Base-by-base conservation (phyloP, 495 filamentous ascomycete genomes). In the Aspergillus kassunensis region DNA sequence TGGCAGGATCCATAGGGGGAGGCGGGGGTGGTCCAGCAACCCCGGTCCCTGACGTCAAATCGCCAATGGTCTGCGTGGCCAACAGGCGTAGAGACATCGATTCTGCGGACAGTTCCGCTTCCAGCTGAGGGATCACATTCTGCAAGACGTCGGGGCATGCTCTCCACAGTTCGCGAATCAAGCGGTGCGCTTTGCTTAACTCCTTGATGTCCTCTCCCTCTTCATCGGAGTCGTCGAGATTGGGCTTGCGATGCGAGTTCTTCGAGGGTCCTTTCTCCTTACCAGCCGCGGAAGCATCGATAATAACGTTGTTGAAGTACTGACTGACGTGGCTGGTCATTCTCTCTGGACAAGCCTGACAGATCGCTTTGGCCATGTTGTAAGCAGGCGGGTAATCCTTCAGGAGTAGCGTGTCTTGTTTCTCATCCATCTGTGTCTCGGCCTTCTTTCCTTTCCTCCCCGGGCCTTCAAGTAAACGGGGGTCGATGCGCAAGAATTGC, bases 251-350 rank as follows among this genome's bases (percentile, higher is more conserved):
- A 44, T 71, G 61, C 24, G 61, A 62, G 24, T 60, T 72, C 72
- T 76, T 86, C 69, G 44, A 57, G 31, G 61, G 56, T 4, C 67
- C 65, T 16, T 77, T 72, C 12, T 65, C 44, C 27, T 51, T 58
- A 6, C 63, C 66, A 1, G 65, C 60, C 2, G 82, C 78, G 0
- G 92, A 90, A 11, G 88, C 85, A 58, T 96, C 89, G 39, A 96
- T 81, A 47, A 99, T 92, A 19, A 97, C 89, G 51, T 96, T 90
- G 66, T 91, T 93, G 69, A 99, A 99, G 63, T 97, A 99, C 62
- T 95, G 91, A 56, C 90, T 91, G 48, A 97, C 85, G 58, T 90
- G 86, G 42, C 90, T 84, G 1, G 89, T 85, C 92, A 99, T 97
- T 64, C 91, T 89, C 53, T 96, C 93, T 2, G 88, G 83, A 51